Conservation (phyloP, 208 protist genomes). For the Leishmania aethiopica region DNA sequence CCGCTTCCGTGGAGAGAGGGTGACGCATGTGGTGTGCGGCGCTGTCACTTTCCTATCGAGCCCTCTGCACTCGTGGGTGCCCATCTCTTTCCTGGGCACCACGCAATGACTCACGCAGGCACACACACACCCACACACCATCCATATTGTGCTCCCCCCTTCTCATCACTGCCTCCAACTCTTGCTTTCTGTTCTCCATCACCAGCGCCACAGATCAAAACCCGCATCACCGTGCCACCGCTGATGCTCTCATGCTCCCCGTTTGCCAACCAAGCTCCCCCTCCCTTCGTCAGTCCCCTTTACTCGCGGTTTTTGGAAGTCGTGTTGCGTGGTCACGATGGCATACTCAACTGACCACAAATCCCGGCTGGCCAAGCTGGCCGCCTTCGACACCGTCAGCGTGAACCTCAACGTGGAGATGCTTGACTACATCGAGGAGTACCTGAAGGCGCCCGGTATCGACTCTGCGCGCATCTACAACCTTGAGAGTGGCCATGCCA, state of each 20-base stretch:
- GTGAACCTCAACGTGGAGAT: constrained; percentile 45
- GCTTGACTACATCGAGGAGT: constrained; percentile 42
- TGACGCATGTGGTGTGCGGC: background rate
- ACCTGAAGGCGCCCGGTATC: constrained; percentile 37
- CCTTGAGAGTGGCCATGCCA: constrained; percentile 46
- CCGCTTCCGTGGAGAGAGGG: background rate
- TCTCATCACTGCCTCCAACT: background rate
- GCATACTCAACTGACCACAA: constrained; percentile 9
- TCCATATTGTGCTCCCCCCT: background rate
- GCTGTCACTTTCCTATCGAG: background rate
- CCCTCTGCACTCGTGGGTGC: background rate
- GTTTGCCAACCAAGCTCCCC: background rate
- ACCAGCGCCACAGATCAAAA: background rate
- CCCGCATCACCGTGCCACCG: background rate
- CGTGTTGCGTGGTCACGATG: background rate
- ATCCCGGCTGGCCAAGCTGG: constrained; percentile 56
- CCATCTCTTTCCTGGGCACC: background rate
- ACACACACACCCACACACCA: background rate
- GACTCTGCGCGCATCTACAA: constrained; percentile 43
- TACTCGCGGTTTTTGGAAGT: background rate
- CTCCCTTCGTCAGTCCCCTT: background rate
- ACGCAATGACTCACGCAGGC: background rate
- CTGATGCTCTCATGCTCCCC: background rate
- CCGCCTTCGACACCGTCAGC: constrained; percentile 58
- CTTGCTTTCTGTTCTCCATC: background rate